Evolutionary conservation across 108 stramenopile genomes (phyloP).

Genomic region (Skeletonema menzelii): DNA sequence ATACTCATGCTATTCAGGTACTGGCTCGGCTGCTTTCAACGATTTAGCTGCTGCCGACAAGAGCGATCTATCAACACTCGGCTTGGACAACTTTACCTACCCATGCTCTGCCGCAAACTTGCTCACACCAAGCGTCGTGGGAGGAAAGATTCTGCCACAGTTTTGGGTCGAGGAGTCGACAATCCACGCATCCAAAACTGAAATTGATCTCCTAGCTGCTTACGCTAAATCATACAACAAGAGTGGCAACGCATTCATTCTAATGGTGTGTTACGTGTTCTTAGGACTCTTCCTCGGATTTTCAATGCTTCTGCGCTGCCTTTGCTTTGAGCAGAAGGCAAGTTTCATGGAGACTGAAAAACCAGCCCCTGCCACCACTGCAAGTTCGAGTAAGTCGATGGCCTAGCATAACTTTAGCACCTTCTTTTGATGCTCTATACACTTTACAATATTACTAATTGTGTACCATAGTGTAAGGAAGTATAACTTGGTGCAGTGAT

Average conservation of each 20-base stretch:
- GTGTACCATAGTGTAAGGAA: too few relatives aligned
- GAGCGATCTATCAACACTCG: conserved; percentile 33
- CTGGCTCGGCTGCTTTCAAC: conserved; percentile 21
- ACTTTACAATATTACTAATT: too few relatives aligned
- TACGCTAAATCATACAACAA: conserved; percentile 19
- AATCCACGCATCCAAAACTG: conserved; percentile 28
- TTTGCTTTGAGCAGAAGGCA: conserved; percentile 41
- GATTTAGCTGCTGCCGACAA: conserved; percentile 15
- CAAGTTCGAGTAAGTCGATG: neutral
- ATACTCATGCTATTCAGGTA: conserved; percentile 34
- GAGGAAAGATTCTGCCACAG: conserved; percentile 46
- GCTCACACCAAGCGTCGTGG: conserved; percentile 51
- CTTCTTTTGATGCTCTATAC: too few relatives aligned
- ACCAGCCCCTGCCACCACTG: conserved; percentile 1
- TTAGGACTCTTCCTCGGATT: conserved; percentile 24
- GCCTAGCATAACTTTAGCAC: too few relatives aligned
- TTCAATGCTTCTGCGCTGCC: conserved; percentile 34
- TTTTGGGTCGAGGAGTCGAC: conserved; percentile 42
- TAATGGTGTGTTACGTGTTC: neutral
- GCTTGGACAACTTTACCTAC: conserved; percentile 31
- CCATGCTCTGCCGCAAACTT: conserved; percentile 56
- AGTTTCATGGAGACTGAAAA: conserved; percentile 22
- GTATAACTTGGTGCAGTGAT: too few relatives aligned
- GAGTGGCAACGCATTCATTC: conserved; percentile 22
- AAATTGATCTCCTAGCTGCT: conserved; percentile 32